Base-by-base conservation (phyloP, 257 asterid genomes). In the Pogostemon cablin region DNA sequence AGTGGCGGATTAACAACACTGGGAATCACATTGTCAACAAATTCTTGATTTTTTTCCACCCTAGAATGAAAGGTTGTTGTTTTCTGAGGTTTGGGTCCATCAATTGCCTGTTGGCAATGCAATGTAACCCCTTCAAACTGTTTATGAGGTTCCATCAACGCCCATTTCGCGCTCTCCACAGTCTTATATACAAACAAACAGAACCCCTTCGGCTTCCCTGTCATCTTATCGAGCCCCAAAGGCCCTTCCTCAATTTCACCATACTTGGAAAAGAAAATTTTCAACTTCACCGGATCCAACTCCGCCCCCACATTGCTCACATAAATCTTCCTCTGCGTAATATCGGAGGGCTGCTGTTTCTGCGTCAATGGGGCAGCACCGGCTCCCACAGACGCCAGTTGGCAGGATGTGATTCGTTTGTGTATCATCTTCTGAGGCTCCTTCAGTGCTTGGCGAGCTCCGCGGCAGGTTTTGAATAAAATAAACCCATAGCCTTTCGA, bases 171-270 rank as follows among this genome's bases (percentile, higher is more conserved):
- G 38, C 74, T 58, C 60, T 57, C 67, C 40, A 12, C 59, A 5
- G 59, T 57, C 48, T 58, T 69, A 12, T 58, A 69, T 3, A 34
- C 63, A 47, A 69, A 69, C 67, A 69, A 9, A 17, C 74, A 69
- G 46, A 58, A 69, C 7, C 74, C 74, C n/a, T 15, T 69, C 2
- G 67, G 67, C 11, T 46, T 69, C n/a, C 74, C 74, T 0, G 74
- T 57, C 67, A 44, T 59, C 35, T n/a, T 58, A 50, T 69, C 74
- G 1, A 69, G 74, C 67, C 74, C 74, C 20, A 58, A 34, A 9
- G 74, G 74, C 50, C 74, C 74, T 34, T 69, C 74, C 74, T 69
- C 74, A 34, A 69, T 69, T 47, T 69, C 74, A 58, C 74, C 74
- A 15, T 12, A 69, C 39, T 57, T 44, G 4, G 74, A 69, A 37